Base-by-base conservation (phyloP, 176 grass and related monocot species). In the Hordeum vulgare region DNA sequence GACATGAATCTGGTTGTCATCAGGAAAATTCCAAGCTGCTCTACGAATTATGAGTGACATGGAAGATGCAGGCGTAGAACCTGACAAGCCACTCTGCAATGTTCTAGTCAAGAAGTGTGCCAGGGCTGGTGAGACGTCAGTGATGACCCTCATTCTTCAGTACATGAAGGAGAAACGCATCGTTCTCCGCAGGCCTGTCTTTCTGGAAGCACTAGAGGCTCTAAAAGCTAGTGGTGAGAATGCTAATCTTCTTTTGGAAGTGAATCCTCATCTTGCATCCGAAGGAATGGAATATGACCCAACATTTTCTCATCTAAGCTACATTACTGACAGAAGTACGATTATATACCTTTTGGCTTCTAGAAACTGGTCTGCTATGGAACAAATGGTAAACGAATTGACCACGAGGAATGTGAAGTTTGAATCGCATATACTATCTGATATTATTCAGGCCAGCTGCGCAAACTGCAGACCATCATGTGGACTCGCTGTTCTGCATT, bases 91-190 rank as follows among this genome's bases (percentile, higher is more conserved):
- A 78, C 82, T 87, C 24, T 94, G 93, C 64, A 94, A 94, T 86
- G 88, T 94, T 84, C 71, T 94, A 61, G 88, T 92, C 51, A 85
- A 90, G 85, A 94, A 92, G 82, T 94, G 93, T 72, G 63, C 85
- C 7, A 92, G 78, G 78, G 87, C 85, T 90, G 85, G 90, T 78
- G 80, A 90, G 60, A 88, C 66, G 70, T 64, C 84, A 65, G 85
- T 85, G 45, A 90, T 94, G 85, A 81, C 58, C 84, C 35, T 25
- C 31, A 41, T 94, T 94, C 93, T 94, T 79, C 83, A 78, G 45
- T 86, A 90, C 82, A 94, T 92, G 93, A 94, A 92, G 79, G 85
- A 94, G 21, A 85, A 88, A 81, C 83, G 79, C 59, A 88, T 90
- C 63, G 90, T 94, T 81, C 93, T 94, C 67, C 90, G 90, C 2